Conservation (phyloP, 768 basidiomycete genomes). For the Panus rudis region DNA sequence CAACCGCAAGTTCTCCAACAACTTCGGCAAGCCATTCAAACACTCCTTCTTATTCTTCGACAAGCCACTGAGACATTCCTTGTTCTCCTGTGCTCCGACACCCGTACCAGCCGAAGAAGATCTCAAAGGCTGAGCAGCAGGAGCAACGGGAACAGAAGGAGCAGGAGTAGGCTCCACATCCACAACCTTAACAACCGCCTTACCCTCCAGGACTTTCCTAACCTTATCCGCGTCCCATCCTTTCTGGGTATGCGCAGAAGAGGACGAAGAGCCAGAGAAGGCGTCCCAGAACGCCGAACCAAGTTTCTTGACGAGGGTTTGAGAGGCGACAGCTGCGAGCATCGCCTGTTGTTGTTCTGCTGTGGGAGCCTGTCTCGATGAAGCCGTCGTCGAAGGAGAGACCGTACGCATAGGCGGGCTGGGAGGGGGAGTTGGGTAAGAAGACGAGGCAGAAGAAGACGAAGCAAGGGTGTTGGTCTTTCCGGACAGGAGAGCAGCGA, state of each 20-base stretch:
- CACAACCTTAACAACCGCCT: constrained; percentile 72
- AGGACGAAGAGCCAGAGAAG: constrained; percentile 48
- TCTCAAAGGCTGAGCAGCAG: neutral
- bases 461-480: constrained; percentile 39
- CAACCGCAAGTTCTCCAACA: neutral
- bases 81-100: neutral
- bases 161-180: constrained; percentile 47
- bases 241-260: constrained; percentile 17
- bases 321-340: constrained; percentile 65
- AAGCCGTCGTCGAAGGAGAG: constrained; percentile 21
- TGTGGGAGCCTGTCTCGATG: constrained; percentile 25
- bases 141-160: neutral
- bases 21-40: neutral
- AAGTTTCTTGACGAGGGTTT: constrained; percentile 67
- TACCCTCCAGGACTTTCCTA: constrained; percentile 72
- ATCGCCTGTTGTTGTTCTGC: constrained; percentile 41
- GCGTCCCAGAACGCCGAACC: constrained; percentile 85
- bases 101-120: neutral
- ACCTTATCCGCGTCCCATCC: constrained; percentile 71
- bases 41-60: neutral
- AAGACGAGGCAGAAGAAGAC: constrained; percentile 8
- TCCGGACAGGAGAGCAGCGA: constrained; percentile 35
- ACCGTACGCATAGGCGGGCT: constrained; percentile 28
- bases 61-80: neutral
- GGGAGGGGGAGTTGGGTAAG: constrained; percentile 38